Base-by-base conservation (phyloP, 768 basidiomycete genomes). In the Lentinula lateritia region DNA sequence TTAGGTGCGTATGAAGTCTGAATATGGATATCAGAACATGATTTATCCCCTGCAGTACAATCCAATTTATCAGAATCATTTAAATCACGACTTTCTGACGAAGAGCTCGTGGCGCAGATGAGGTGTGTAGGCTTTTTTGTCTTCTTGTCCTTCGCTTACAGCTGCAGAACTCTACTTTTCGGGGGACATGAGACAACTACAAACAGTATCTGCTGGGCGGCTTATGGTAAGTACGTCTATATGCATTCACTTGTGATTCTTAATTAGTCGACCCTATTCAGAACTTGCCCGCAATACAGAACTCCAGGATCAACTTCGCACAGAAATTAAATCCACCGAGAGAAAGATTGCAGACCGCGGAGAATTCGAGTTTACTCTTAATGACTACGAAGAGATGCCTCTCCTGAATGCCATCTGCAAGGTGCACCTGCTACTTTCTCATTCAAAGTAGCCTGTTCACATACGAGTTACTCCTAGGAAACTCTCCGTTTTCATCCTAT, bases 371-470 rank as follows among this genome's bases (percentile, higher is more conserved):
- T 79, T 80, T 65, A 76, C 74, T 10, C 65, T 74, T 32, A 63
- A 64, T 45, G 81, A 84, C 65, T 73, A 83, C 63, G 81, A 84
- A 34, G 67, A 65, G n/a, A 84, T 85, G 83, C 73, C 76, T n/a
- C 84, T 78, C 58, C 68, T 80, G 35, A 71, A 68, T 42, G 78
- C 78, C 13, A 73, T 80, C 16, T 64, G 79, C 39, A 81, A 82
- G 73, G 81, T 79, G 36, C 3, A 38, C 7, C 10, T 3, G 28
- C 4, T n/a, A 34, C 6, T 50, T 23, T 23, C 20, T 48, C 7
- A n/a, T 48, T 8, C 46, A 48, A 9, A 48, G n/a, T n/a, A 48
- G 39, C 5, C 39, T 41, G 23, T 62, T 56, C 36, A 45, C 36
- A 20, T 36, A 43, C 58, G 18, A 39, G 15, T 23, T 54, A 23